A percentile compares a stretch with the other conserved stretches of the same genome.
These are phyloP conservation scores for Panaeolus cyanescens DNA, from an alignment of 768 basidiomycete species.

Conservation along the genomic window DNA sequence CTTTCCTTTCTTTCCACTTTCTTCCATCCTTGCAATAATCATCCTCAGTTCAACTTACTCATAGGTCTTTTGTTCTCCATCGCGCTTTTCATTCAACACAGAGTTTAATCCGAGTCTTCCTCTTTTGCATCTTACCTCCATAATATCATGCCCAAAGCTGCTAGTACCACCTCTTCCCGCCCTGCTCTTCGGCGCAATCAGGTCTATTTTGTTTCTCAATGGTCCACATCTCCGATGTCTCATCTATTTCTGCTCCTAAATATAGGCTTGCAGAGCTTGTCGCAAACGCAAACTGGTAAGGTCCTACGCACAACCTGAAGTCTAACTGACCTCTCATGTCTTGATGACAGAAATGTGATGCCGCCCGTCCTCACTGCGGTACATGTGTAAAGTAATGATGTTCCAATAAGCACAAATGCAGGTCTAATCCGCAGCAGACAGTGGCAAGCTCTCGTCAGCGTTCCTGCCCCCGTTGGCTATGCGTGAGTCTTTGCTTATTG, in stretches of 20 bases:
- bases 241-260: slow-evolving; percentile 6
- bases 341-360: slow-evolving; percentile 77
- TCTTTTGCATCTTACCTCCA: neutral
- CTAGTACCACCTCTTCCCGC: slow-evolving; percentile 46
- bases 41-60: neutral
- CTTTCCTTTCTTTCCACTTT: neutral
- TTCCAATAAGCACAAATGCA: neutral
- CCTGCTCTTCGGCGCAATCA: slow-evolving; percentile 81
- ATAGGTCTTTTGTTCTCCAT: neutral
- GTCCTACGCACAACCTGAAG: slow-evolving; percentile 7
- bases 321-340: neutral
- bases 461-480: slow-evolving; percentile 84
- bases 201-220: slow-evolving; percentile 35
- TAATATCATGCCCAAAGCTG: slow-evolving; percentile 65
- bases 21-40: neutral
- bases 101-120: neutral
- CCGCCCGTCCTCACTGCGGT: slow-evolving; percentile 80
- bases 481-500: slow-evolving; percentile 52
- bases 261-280: slow-evolving; percentile 78
- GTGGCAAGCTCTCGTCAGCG: slow-evolving; percentile 81
- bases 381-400: slow-evolving; percentile 76
- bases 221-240: neutral
- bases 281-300: slow-evolving; percentile 83
- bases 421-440: slow-evolving; percentile 45
- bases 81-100: neutral